Conservation (phyloP, 139 green algal species). For the Micractinium sp. region DNA sequence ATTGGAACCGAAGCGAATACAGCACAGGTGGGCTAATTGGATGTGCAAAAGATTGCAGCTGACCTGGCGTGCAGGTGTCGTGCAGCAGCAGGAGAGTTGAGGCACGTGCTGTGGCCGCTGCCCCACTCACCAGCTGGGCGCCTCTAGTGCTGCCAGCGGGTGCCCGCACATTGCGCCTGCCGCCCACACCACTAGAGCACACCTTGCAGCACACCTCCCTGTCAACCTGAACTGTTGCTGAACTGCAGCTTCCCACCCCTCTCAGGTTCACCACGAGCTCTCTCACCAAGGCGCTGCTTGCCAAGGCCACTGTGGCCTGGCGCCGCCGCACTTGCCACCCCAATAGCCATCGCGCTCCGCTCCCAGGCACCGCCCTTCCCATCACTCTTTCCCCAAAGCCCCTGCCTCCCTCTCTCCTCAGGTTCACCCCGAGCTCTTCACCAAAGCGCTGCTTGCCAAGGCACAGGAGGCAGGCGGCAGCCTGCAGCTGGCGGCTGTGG, state of each 20-base stretch:
- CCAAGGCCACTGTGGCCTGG: too few species aligned
- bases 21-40: constrained; percentile 50
- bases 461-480: constrained; percentile 49
- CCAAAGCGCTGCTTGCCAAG: constrained; percentile 61
- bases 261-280: constrained; percentile 77
- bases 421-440: constrained; percentile 81
- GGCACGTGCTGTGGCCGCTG: neutral
- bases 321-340: neutral
- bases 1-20: constrained; percentile 66
- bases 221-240: too few species aligned
- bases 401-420: too few species aligned
- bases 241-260: neutral
- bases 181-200: too few species aligned
- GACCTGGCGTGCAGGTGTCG: neutral
- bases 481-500: constrained; percentile 56
- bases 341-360: neutral
- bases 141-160: too few species aligned
- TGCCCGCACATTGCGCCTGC: too few species aligned
- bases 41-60: neutral
- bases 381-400: neutral
- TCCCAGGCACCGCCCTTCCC: neutral
- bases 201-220: too few species aligned
- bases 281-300: constrained; percentile 72
- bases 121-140: too few species aligned
- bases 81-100: neutral